Conservation (phyloP, 176 grass and related monocot species). For the Carex pumila region DNA sequence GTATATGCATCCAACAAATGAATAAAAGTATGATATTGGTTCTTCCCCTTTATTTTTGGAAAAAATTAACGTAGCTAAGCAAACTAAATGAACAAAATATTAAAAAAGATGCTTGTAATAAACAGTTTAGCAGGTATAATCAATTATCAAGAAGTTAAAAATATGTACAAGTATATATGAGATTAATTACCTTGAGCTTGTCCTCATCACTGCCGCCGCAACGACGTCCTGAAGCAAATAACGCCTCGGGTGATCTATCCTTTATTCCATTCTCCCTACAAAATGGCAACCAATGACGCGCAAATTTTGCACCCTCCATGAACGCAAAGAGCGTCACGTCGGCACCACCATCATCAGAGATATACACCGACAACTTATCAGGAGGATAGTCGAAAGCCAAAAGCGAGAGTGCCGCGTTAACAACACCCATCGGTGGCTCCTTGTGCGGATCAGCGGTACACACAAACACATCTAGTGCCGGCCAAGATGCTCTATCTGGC, state of each 20-base stretch:
- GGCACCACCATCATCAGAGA: slow-evolving; percentile 41
- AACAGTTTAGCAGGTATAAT: background rate
- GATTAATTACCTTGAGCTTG: slow-evolving; percentile 29
- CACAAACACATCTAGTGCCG: slow-evolving; percentile 31
- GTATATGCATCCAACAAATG: too few relatives aligned
- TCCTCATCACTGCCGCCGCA: background rate
- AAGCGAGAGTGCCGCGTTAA: slow-evolving; percentile 27
- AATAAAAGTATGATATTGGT: too few relatives aligned
- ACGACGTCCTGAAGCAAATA: slow-evolving; percentile 7
- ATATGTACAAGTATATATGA: background rate
- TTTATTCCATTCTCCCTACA: slow-evolving; percentile 30
- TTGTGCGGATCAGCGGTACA: slow-evolving; percentile 35
- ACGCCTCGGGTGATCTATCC: slow-evolving; percentile 31
- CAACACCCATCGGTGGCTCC: slow-evolving; percentile 35
- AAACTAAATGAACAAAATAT: too few relatives aligned
- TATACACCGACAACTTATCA: slow-evolving; percentile 30
- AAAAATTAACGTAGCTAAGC: too few relatives aligned
- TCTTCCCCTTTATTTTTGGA: too few relatives aligned
- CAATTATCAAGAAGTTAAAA: background rate
- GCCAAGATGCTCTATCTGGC: background rate
- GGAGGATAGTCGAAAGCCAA: slow-evolving; percentile 37
- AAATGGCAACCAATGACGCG: slow-evolving; percentile 36
- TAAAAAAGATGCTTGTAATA: background rate
- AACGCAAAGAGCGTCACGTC: slow-evolving; percentile 43
- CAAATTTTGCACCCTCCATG: slow-evolving; percentile 37